Percentiles rank a stretch among this genome's conserved stretches.
These are phyloP conservation scores for Physcomitrium patens DNA, from an alignment of 225 moss, liverwort and hornwort species.

Conservation along the genomic window DNA sequence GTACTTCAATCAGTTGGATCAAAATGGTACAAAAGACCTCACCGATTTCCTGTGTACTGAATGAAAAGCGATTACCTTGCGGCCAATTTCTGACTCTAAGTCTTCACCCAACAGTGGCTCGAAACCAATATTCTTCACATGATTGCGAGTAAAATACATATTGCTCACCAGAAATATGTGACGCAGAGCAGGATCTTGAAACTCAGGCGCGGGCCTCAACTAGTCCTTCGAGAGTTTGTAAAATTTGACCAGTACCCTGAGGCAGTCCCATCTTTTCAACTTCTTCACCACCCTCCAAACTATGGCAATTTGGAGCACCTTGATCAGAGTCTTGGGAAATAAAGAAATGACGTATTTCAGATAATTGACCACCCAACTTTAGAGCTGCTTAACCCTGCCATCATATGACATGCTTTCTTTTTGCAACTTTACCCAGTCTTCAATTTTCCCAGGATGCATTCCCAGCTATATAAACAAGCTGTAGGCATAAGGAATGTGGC, in stretches of 20 bases:
- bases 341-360: conserved; percentile 67
- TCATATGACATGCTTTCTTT: conserved; percentile 53
- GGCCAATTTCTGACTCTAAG: conserved; percentile 62
- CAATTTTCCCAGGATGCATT: conserved; percentile 68
- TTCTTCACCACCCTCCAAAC: conserved; percentile 46
- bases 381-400: conserved; percentile 70
- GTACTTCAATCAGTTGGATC: background rate
- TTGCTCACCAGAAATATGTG: background rate
- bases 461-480: conserved; percentile 69
- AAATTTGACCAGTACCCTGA: background rate
- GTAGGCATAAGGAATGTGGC: conserved; percentile 24
- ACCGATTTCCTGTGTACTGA: background rate
- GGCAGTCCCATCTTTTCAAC: background rate
- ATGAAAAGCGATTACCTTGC: conserved; percentile 39
- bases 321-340: conserved; percentile 72
- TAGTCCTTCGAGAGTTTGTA: conserved; percentile 69
- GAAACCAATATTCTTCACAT: background rate
- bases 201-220: conserved; percentile 24
- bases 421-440: conserved; percentile 64
- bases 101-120: conserved; percentile 58
- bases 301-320: conserved; percentile 73
- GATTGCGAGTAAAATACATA: conserved; percentile 24
- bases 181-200: background rate
- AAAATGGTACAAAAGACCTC: background rate
- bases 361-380: conserved; percentile 88